phyloP scores from a whole-genome alignment of 208 protist species.

The Leishmania aethiopica region DNA sequence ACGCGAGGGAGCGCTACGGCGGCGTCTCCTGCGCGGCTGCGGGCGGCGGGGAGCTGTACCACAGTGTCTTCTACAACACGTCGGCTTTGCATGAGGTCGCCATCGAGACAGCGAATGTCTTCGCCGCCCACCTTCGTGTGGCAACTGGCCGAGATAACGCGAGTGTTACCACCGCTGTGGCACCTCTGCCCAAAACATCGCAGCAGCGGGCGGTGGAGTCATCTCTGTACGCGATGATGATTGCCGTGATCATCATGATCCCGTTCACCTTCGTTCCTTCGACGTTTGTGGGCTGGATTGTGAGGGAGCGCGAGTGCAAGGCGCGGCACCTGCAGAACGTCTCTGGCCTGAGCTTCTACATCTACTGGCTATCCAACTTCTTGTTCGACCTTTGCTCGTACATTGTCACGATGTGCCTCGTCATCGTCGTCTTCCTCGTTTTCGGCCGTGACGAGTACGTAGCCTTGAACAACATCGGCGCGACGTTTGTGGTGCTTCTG shows the following conservation, averaged over 20 bases:
- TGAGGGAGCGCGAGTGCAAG: constrained; percentile 67
- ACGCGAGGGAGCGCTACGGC: constrained; percentile 7
- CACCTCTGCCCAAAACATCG: not conserved
- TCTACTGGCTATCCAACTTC: constrained; percentile 71
- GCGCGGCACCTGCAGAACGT: constrained; percentile 72
- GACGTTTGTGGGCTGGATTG: constrained; percentile 58
- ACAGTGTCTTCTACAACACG: constrained; percentile 38
- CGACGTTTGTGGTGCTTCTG: constrained; percentile 29
- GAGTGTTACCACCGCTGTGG: not conserved
- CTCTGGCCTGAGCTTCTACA: constrained; percentile 45
- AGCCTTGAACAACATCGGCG: constrained; percentile 17
- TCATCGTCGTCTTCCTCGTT: constrained; percentile 31
- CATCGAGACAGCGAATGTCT: constrained; percentile 44
- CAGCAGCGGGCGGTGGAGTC: not conserved
- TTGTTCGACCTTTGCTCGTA: constrained; percentile 51
- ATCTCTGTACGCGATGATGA: constrained; percentile 13
- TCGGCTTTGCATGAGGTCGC: constrained; percentile 42
- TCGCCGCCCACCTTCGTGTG: constrained; percentile 26
- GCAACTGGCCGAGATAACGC: not conserved
- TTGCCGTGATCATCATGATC: constrained; percentile 45
- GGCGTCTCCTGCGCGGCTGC: not conserved
- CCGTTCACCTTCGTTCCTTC: constrained; percentile 67
- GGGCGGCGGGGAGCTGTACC: not conserved
- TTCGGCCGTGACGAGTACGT: constrained; percentile 55
- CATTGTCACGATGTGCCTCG: constrained; percentile 34